phyloP scores from a whole-genome alignment of 495 filamentous ascomycete genomes.

The Polyplosphaeria fusca region DNA sequence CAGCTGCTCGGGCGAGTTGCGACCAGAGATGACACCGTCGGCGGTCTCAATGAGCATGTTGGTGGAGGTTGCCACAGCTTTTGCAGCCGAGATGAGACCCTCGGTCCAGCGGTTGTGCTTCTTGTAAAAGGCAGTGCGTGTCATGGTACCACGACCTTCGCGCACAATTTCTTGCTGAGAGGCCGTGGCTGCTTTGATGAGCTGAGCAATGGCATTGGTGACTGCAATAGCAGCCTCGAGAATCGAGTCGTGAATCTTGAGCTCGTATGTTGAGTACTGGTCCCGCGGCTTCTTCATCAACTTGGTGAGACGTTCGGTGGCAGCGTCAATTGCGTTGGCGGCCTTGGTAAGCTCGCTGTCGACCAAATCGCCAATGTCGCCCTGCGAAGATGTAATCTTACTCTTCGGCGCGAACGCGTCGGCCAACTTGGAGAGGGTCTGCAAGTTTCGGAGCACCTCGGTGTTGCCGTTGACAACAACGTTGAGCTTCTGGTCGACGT shows the following conservation, averaged over 20 bases:
- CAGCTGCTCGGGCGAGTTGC: slow-evolving; percentile 92
- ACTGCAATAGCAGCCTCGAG: slow-evolving; percentile 92
- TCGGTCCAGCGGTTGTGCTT: slow-evolving; percentile 98
- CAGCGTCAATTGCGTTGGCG: slow-evolving; percentile 92
- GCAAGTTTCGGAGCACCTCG: slow-evolving; percentile 87
- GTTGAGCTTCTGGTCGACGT: slow-evolving; percentile 83
- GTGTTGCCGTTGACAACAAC: slow-evolving; percentile 95
- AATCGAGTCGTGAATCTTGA: slow-evolving; percentile 90
- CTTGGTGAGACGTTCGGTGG: slow-evolving; percentile 80
- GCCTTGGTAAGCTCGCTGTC: slow-evolving; percentile 89
- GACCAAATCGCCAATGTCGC: slow-evolving; percentile 89
- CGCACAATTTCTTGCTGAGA: slow-evolving; percentile 98
- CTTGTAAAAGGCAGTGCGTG: slow-evolving; percentile 97
- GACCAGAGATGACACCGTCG: slow-evolving; percentile 86
- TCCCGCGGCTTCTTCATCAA: slow-evolving; percentile 91
- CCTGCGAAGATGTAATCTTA: slow-evolving; percentile 69
- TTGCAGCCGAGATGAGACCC: slow-evolving; percentile 92
- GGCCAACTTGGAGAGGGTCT: slow-evolving; percentile 85
- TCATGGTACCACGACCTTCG: slow-evolving; percentile 83
- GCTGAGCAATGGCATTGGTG: slow-evolving; percentile 90
- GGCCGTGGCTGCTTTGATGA: slow-evolving; percentile 92
- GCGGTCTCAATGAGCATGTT: slow-evolving; percentile 97
- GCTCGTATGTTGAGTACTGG: slow-evolving; percentile 92
- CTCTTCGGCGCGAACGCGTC: slow-evolving; percentile 86
- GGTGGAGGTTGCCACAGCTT: slow-evolving; percentile 87